Evolutionary conservation across 345 rosid genomes (phyloP), one percentile per base, ranked within the genome.

Genomic region (Punica granatum): DNA sequence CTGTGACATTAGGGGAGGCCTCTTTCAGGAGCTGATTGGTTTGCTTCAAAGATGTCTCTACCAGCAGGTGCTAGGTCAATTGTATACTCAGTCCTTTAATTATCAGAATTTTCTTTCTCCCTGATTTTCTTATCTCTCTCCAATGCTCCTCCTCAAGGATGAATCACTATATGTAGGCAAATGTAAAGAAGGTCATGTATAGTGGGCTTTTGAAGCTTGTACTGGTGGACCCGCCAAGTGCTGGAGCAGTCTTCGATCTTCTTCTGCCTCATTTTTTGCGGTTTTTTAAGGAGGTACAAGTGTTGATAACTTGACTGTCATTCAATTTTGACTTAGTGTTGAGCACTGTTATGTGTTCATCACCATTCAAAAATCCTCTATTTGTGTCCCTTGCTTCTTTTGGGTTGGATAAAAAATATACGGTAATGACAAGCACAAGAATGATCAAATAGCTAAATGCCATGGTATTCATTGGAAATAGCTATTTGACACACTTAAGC

Each of bases 1-100:
- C 68, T 39, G 74, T 69, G 72, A 72, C 68, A 64, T 65, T 51
- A 77, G 79, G 39, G 82, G 80, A 60, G 74, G 71, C 79, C 90
- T 91, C 67, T 88, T 87, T 59, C 87, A 76, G 51, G 90, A 87
- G 72, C 73, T 91, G 75, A 81, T 83, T 83, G 91, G 84, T 70
- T 77, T 88, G 81, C 85, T 88, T 72, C 97, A 85, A 71, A 91
- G 96, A 80, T 88, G 96, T 78, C 91, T 91, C 79, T 74, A 84
- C 70, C 97, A 88, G 79, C 92, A 82, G 88, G 97, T 87, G 41
- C 63, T 41, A 65, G 42, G 56, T 46, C 35, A 58, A 68, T 30
- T 8, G 41, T 14, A 28, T 60, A 16, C 7, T 1, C 33, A 10
- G 42, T 43, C 30, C 19, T 37, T 37, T 21, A 31, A 14, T 23